phyloP scores from a whole-genome alignment of 2,329 filamentous ascomycete genomes.

The Penicillium concentricum region DNA sequence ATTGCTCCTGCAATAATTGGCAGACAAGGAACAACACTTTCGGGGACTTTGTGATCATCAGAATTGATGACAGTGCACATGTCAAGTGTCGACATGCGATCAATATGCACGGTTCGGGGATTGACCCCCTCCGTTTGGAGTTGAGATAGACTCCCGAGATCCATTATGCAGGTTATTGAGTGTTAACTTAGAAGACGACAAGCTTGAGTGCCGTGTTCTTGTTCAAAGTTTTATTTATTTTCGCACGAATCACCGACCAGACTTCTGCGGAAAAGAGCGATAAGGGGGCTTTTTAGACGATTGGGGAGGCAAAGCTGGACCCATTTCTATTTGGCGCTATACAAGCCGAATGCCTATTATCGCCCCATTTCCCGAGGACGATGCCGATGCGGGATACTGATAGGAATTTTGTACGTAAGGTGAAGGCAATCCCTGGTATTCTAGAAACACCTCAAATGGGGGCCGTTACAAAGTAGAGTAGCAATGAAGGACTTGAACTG shows the following conservation, averaged over 20 bases:
- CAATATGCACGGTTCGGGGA: slow-evolving; percentile 35
- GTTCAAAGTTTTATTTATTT: neutral
- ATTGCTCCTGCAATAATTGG: slow-evolving; percentile 36
- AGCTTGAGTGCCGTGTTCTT: neutral
- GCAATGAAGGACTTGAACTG: neutral
- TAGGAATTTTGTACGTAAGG: neutral
- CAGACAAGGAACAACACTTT: slow-evolving; percentile 33
- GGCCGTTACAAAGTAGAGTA: slow-evolving; percentile 14
- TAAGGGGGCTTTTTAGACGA: neutral
- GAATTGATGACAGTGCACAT: slow-evolving; percentile 41
- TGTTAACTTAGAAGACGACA: neutral
- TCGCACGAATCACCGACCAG: neutral
- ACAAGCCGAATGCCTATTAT: neutral
- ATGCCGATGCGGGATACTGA: neutral
- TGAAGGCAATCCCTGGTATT: neutral
- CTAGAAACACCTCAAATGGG: neutral
- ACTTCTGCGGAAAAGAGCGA: neutral
- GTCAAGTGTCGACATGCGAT: slow-evolving; percentile 39
- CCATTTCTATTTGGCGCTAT: neutral
- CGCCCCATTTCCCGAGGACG: neutral
- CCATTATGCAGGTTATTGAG: slow-evolving; percentile 9
- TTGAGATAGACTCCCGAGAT: slow-evolving; percentile 27
- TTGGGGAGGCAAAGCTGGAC: neutral
- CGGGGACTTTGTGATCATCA: slow-evolving; percentile 36
- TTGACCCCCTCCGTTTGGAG: slow-evolving; percentile 43